These are phyloP conservation scores for Onygena corvina DNA, from an alignment of 2,329 filamentous ascomycete species.

Conservation along the genomic window DNA sequence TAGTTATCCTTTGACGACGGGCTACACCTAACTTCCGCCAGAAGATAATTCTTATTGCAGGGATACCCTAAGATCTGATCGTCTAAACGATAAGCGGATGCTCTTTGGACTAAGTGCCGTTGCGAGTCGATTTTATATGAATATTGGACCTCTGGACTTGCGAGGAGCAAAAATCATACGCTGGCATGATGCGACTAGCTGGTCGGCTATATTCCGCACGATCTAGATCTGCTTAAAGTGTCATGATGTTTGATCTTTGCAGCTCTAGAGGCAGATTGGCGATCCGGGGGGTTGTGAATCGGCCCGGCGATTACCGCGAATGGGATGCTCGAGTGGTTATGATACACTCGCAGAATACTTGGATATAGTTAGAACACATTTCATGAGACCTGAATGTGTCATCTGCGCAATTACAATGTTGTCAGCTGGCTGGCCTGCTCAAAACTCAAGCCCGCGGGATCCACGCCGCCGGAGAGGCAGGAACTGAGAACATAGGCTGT, in stretches of 20 bases:
- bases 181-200: constrained; percentile 6
- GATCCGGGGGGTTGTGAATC: neutral
- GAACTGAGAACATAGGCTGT: constrained; percentile 5
- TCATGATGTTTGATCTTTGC: constrained; percentile 13
- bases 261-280: constrained; percentile 10
- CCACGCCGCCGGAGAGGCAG: constrained; percentile 6
- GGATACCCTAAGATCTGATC: too few species aligned
- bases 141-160: constrained; percentile 6
- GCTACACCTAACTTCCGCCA: too few species aligned
- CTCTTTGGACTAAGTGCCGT: too few species aligned
- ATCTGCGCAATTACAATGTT: constrained; percentile 13
- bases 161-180: constrained; percentile 9
- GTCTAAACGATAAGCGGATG: too few species aligned
- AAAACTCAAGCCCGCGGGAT: constrained; percentile 12
- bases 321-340: constrained; percentile 10
- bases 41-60: too few species aligned
- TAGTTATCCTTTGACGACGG: too few species aligned
- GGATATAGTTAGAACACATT: constrained; percentile 10
- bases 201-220: constrained; percentile 5
- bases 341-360: constrained; percentile 11
- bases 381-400: constrained; percentile 11
- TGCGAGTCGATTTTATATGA: too few species aligned
- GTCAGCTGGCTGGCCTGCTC: constrained; percentile 12
- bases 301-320: constrained; percentile 11
- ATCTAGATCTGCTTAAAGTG: constrained; percentile 10